Conservation (phyloP, 768 basidiomycete species). For the Termitomyces sp. region DNA sequence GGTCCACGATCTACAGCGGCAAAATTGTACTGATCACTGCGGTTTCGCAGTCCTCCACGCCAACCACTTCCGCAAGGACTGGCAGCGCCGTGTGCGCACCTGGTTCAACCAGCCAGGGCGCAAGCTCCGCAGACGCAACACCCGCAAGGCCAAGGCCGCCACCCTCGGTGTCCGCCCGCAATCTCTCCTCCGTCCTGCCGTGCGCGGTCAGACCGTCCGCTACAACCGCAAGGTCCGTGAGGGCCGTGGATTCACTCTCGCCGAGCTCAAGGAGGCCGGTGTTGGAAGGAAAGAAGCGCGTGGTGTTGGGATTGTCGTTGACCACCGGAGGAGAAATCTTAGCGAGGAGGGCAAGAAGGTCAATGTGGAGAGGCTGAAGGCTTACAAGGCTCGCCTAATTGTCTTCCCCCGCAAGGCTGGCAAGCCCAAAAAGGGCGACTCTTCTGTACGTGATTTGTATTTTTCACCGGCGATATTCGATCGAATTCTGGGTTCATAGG, state of each 20-base stretch:
- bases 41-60: slow-evolving; percentile 66
- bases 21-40: not conserved
- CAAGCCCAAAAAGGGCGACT: slow-evolving; percentile 96
- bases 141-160: slow-evolving; percentile 88
- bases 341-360: slow-evolving; percentile 95
- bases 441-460: slow-evolving; percentile 56
- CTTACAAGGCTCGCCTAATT: slow-evolving; percentile 88
- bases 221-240: slow-evolving; percentile 98
- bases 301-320: slow-evolving; percentile 90
- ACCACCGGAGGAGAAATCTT: slow-evolving; percentile 94
- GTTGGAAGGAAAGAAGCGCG: slow-evolving; percentile 91
- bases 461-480: not conserved
- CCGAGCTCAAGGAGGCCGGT: slow-evolving; percentile 95
- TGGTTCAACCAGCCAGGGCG: slow-evolving; percentile 99
- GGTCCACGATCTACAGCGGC: slow-evolving; percentile 18
- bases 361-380: slow-evolving; percentile 91
- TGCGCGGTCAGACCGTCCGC: slow-evolving; percentile 92
- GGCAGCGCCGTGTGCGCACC: slow-evolving; percentile 94
- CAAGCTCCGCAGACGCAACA: slow-evolving; percentile 91
- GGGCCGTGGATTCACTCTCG: slow-evolving; percentile 93
- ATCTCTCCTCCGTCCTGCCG: slow-evolving; percentile 90
- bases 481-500: slow-evolving; percentile 37
- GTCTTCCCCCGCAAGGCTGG: slow-evolving; percentile 95
- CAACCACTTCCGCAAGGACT: slow-evolving; percentile 99
- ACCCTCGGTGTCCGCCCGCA: slow-evolving; percentile 89